A percentile compares a stretch with the other conserved stretches of the same genome.
Conservation (phyloP, 495 filamentous ascomycete species). For the Clohesyomyces aquaticus region DNA sequence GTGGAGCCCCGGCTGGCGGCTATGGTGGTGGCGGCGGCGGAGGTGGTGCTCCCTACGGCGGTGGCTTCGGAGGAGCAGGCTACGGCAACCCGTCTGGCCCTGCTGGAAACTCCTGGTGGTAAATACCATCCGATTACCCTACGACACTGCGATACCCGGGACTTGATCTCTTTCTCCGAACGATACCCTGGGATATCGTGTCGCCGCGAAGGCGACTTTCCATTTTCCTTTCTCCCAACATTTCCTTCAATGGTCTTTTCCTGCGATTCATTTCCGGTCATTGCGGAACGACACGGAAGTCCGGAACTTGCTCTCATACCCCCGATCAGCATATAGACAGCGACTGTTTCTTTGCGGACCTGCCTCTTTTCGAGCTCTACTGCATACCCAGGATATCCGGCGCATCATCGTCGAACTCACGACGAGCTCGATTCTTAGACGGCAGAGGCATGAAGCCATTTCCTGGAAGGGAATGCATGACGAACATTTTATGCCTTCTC, state of each 20-base stretch:
- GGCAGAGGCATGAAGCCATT: slow-evolving; percentile 40
- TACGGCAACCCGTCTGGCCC: slow-evolving; percentile 87
- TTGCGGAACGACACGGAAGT: slow-evolving; percentile 46
- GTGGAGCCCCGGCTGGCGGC: slow-evolving; percentile 36
- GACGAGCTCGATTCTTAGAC: slow-evolving; percentile 40
- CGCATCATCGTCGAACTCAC: slow-evolving; percentile 36
- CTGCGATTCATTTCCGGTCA: slow-evolving; percentile 43
- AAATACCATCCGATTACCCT: slow-evolving; percentile 50
- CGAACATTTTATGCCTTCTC: slow-evolving; percentile 35
- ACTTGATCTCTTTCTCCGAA: slow-evolving; percentile 19
- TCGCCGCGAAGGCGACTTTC: slow-evolving; percentile 9
- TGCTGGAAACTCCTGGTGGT: slow-evolving; percentile 93
- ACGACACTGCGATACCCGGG: slow-evolving; percentile 20
- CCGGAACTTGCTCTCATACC: slow-evolving; percentile 56
- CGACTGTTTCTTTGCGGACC: slow-evolving; percentile 63
- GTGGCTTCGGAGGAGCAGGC: slow-evolving; percentile 51
- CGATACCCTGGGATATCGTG: slow-evolving; percentile 33
- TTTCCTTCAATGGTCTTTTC: slow-evolving; percentile 27
- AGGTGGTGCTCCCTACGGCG: slow-evolving; percentile 40
- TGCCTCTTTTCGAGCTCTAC: slow-evolving; percentile 50
- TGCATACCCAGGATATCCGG: slow-evolving; percentile 55
- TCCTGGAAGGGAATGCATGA: slow-evolving; percentile 32
- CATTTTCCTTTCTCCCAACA: slow-evolving; percentile 24
- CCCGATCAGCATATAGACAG: slow-evolving; percentile 75
- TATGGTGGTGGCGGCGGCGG: slow-evolving; percentile 61